Evolutionary conservation across 2,329 filamentous ascomycete species (phyloP).

Genomic region (Fusarium decemcellulare): DNA sequence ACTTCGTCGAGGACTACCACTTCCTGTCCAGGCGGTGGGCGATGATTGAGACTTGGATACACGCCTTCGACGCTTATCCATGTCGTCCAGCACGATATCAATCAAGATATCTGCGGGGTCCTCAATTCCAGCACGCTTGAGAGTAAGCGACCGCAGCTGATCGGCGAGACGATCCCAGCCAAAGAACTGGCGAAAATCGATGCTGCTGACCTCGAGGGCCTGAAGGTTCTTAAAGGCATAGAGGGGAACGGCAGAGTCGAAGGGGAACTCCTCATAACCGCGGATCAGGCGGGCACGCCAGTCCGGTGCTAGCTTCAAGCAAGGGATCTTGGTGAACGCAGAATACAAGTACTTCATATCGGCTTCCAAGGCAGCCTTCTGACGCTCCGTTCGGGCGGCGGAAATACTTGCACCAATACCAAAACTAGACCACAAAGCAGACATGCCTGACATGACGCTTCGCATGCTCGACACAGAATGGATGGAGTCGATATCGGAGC

Average conservation of each 20-base stretch:
- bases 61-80: slow-evolving; percentile 90
- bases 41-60: slow-evolving; percentile 90
- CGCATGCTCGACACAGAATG: slow-evolving; percentile 97
- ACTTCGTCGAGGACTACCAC: slow-evolving; percentile 71
- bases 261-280: slow-evolving; percentile 97
- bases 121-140: slow-evolving; percentile 90
- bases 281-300: slow-evolving; percentile 90
- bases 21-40: slow-evolving; percentile 78
- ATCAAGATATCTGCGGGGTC: slow-evolving; percentile 92
- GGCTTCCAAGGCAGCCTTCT: slow-evolving; percentile 86
- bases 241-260: slow-evolving; percentile 96
- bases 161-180: slow-evolving; percentile 97
- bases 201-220: slow-evolving; percentile 92
- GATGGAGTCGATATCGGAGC: slow-evolving; percentile 90
- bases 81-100: slow-evolving; percentile 95
- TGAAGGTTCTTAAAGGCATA: slow-evolving; percentile 98
- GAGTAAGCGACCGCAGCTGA: slow-evolving; percentile 88
- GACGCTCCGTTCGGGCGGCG: slow-evolving; percentile 87
- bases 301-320: slow-evolving; percentile 90
- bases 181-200: slow-evolving; percentile 97
- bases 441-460: slow-evolving; percentile 98
- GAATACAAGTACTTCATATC: slow-evolving; percentile 98
- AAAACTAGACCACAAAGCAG: slow-evolving; percentile 90
- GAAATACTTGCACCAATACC: slow-evolving; percentile 86
- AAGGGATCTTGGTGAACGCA: slow-evolving; percentile 98